phyloP scores from a whole-genome alignment of 1,139 yeast species.

The Diutina mesorugosa region DNA sequence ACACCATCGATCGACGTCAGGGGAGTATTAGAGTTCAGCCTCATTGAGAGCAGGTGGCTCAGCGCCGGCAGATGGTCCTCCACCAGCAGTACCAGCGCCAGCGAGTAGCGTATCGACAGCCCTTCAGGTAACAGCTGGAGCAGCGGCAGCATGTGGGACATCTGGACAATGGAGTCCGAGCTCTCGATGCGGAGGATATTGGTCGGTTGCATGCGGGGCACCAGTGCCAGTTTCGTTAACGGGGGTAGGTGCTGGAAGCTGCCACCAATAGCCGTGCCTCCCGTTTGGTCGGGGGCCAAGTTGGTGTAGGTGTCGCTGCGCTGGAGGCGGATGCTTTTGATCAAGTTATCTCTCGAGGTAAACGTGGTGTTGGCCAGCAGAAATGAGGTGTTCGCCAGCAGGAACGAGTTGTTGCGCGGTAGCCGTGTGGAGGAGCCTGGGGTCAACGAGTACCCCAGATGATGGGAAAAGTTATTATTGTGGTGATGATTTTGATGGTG shows the following conservation, averaged over 20 bases:
- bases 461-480: background rate
- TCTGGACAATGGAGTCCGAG: background rate
- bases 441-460: background rate
- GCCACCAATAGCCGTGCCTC: no score
- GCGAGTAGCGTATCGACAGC: background rate
- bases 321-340: background rate
- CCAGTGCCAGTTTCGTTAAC: background rate
- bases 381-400: background rate
- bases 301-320: background rate
- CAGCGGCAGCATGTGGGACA: background rate
- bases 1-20: constrained; percentile 17
- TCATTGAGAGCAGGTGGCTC: constrained; percentile 8
- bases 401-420: background rate
- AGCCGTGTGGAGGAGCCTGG: background rate
- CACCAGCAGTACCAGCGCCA: background rate
- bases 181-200: background rate
- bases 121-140: background rate
- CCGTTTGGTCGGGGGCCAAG: background rate
- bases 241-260: background rate
- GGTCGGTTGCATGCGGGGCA: constrained; percentile 1
- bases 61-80: background rate
- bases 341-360: background rate
- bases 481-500: no score
- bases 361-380: background rate
- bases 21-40: constrained; percentile 23